Percentiles rank a stretch among this genome's conserved stretches.
phyloP scores from a whole-genome alignment of 768 basidiomycete species.

The Lanmaoa pseudosensibilis region DNA sequence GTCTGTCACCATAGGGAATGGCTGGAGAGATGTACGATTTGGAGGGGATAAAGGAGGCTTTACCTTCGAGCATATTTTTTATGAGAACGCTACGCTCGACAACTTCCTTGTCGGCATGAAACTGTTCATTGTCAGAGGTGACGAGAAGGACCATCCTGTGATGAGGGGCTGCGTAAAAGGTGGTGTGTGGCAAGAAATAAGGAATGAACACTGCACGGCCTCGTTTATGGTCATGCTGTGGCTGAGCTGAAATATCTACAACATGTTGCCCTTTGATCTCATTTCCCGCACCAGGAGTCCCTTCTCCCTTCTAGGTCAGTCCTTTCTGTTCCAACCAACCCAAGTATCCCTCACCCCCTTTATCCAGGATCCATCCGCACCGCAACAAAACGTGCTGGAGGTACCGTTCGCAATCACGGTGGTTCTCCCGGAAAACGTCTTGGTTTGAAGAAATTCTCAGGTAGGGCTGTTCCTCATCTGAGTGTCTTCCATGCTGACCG shows the following conservation, averaged over 20 bases:
- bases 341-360: constrained; percentile 1
- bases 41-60: constrained; percentile 4
- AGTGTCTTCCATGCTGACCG: constrained; percentile 7
- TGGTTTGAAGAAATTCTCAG: constrained; percentile 95
- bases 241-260: not conserved
- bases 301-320: constrained; percentile 47
- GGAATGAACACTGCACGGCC: not conserved
- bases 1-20: constrained; percentile 48
- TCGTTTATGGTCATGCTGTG: constrained; percentile 15
- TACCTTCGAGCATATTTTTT: constrained; percentile 99
- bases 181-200: not conserved
- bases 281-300: constrained; percentile 44
- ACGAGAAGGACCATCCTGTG: constrained; percentile 76
- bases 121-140: constrained; percentile 95
- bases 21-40: not conserved
- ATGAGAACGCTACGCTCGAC: constrained; percentile 95
- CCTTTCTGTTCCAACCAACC: not conserved
- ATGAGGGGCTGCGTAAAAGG: constrained; percentile 11
- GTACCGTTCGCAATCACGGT: constrained; percentile 89
- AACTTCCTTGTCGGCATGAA: constrained; percentile 90
- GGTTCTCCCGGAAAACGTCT: constrained; percentile 91
- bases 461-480: constrained; percentile 41
- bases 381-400: constrained; percentile 95
- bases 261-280: constrained; percentile 29
- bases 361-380: constrained; percentile 71